phyloP scores from a whole-genome alignment of 1,284 basidiomycete species.

The Trametes pubescens region DNA sequence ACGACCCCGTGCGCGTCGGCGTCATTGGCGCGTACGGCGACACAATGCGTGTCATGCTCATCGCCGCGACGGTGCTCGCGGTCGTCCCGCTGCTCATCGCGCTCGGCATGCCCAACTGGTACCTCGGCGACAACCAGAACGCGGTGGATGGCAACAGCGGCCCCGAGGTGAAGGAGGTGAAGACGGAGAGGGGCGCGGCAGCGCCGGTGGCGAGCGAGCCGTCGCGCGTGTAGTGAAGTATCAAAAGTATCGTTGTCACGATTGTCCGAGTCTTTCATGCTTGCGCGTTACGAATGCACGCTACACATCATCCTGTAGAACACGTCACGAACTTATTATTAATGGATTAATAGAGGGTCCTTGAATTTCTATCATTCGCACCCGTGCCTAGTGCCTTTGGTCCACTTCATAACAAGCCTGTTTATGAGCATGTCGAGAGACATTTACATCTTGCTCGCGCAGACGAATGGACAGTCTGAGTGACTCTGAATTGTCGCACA shows the following conservation, averaged over 20 bases:
- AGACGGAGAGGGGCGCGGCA: not conserved
- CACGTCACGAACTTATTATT: not conserved
- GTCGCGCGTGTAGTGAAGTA: not conserved
- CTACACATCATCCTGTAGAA: not conserved
- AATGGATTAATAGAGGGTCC: not conserved
- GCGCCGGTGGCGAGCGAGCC: not conserved
- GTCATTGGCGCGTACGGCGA: conserved; percentile 64
- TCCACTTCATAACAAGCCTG: too few species aligned
- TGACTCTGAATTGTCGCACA: too few species aligned
- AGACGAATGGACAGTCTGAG: too few species aligned
- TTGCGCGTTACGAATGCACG: not conserved
- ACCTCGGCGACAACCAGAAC: conserved; percentile 42
- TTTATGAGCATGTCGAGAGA: too few species aligned
- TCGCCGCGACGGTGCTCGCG: conserved; percentile 46
- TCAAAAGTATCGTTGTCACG: not conserved
- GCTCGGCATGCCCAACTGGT: conserved; percentile 41
- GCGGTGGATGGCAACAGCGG: conserved; percentile 31
- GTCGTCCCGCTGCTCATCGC: conserved; percentile 39
- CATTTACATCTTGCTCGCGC: too few species aligned
- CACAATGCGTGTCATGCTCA: conserved; percentile 62
- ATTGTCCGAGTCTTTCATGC: not conserved
- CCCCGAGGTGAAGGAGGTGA: not conserved
- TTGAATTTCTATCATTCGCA: not conserved
- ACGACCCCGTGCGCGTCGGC: conserved; percentile 63
- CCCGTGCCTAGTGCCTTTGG: too few species aligned